Conservation (phyloP, 805 yeast genomes). For the Cyberlindnera bimundalis region DNA sequence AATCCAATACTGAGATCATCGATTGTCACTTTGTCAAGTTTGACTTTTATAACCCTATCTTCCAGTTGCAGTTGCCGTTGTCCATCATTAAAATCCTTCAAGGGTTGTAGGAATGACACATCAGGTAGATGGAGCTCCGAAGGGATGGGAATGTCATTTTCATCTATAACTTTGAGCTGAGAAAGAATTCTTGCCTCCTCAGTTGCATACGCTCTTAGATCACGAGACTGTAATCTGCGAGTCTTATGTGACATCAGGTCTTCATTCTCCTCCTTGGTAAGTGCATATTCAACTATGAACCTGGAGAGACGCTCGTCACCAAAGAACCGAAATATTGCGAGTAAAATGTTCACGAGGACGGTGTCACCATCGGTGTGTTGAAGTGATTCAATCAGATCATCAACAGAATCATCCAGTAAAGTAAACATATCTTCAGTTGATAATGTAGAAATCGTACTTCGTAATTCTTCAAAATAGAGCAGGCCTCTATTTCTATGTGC, state of each 20-base stretch:
- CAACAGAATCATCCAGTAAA: constrained; percentile 36
- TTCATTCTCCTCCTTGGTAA: constrained; percentile 44
- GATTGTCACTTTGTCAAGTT: constrained; percentile 28
- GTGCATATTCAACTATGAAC: constrained; percentile 55
- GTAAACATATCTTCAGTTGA: constrained; percentile 10
- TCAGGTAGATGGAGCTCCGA: constrained; percentile 9
- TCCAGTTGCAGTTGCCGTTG: constrained; percentile 10
- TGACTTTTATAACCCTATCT: constrained; percentile 13
- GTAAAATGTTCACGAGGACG: constrained; percentile 45
- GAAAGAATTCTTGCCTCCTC: constrained; percentile 13
- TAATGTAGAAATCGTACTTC: constrained; percentile 15
- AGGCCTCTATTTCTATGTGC: constrained; percentile 81
- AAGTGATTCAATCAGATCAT: constrained; percentile 63
- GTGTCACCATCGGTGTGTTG: constrained; percentile 68
- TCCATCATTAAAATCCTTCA: constrained; percentile 9
- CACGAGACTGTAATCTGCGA: constrained; percentile 21
- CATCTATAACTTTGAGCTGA: background rate
- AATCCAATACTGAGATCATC: constrained; percentile 27
- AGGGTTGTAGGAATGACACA: constrained; percentile 19
- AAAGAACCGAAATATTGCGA: constrained; percentile 49
- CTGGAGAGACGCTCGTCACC: constrained; percentile 48
- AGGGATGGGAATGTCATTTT: background rate
- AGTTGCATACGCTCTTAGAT: constrained; percentile 9
- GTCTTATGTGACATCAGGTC: constrained; percentile 29
- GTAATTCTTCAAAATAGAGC: constrained; percentile 45